Percentiles rank a stretch among this genome's conserved stretches.
Conservation (phyloP, 176 grass and related monocot species). For the Triticum monococcum region DNA sequence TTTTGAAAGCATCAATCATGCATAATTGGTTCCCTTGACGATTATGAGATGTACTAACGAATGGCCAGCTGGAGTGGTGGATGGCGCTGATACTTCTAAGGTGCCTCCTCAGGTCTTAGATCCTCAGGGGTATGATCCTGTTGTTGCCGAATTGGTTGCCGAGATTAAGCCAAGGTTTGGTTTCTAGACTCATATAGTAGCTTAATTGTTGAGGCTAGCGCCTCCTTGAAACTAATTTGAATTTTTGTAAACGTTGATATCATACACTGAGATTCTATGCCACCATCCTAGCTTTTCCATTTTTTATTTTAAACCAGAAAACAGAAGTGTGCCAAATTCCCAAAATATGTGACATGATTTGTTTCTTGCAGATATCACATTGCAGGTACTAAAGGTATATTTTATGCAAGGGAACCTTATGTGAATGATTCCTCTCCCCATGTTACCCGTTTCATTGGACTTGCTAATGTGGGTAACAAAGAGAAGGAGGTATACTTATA, state of each 20-base stretch:
- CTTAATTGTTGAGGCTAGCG: background rate
- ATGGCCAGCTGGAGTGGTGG: constrained; percentile 77
- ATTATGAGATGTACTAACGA: constrained; percentile 62
- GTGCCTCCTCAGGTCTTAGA: constrained; percentile 51
- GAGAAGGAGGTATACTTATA: constrained; percentile 69
- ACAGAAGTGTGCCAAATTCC: background rate
- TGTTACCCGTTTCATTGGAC: constrained; percentile 90
- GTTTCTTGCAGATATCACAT: constrained; percentile 77
- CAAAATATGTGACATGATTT: background rate
- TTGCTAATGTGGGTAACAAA: constrained; percentile 92
- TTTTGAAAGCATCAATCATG: background rate
- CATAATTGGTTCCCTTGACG: constrained; percentile 46
- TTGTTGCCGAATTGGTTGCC: constrained; percentile 64
- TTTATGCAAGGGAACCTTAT: constrained; percentile 89
- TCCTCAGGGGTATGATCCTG: constrained; percentile 56
- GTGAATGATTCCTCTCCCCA: constrained; percentile 64
- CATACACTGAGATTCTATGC: constrained; percentile 3
- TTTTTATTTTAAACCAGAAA: background rate
- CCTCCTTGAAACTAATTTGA: constrained; percentile 3
- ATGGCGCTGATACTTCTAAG: constrained; percentile 57
- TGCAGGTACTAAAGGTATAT: constrained; percentile 84
- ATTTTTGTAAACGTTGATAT: background rate
- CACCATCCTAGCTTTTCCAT: background rate
- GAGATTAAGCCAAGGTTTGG: constrained; percentile 83
- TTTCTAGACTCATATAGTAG: constrained; percentile 20